These are phyloP conservation scores for Dioscorea zingiberensis DNA, from an alignment of 106 monocot genomes.

Conservation along the genomic window DNA sequence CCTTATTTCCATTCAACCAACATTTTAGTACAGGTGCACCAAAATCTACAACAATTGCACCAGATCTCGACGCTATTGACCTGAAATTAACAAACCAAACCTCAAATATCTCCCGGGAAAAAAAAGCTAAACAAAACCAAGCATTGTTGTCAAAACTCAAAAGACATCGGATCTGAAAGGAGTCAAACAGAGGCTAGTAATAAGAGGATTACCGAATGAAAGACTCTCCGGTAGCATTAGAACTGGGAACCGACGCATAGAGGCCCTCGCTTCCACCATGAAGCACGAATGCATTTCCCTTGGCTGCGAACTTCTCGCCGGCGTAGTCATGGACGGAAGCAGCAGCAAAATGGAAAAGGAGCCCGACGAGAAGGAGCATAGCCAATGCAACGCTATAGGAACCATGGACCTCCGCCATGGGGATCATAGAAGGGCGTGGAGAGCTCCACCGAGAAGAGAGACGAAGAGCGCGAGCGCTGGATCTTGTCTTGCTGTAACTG, in stretches of 20 bases:
- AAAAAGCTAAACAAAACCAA: too few species aligned
- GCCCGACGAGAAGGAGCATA: conserved; percentile 12
- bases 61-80: not conserved
- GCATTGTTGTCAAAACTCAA: not conserved
- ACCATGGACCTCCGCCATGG: not conserved
- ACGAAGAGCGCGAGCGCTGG: conserved; percentile 4
- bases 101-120: not conserved
- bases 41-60: too few species aligned
- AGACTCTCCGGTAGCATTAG: conserved; percentile 31
- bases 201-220: conserved; percentile 61
- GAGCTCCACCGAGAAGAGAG: not conserved
- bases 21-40: too few species aligned
- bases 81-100: too few species aligned
- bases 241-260: conserved; percentile 39
- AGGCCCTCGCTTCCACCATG: conserved; percentile 96
- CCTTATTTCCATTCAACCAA: too few species aligned
- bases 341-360: conserved; percentile 9
- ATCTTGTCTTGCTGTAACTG: conserved; percentile 4
- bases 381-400: conserved; percentile 4
- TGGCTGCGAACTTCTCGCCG: conserved; percentile 34
- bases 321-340: conserved; percentile 87
- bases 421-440: conserved; percentile 19
- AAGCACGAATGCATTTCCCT: conserved; percentile 84
- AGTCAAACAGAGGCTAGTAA: not conserved
- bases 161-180: not conserved